phyloP scores from a whole-genome alignment of 2,329 filamentous ascomycete species.

The Hypomyces perniciosus region DNA sequence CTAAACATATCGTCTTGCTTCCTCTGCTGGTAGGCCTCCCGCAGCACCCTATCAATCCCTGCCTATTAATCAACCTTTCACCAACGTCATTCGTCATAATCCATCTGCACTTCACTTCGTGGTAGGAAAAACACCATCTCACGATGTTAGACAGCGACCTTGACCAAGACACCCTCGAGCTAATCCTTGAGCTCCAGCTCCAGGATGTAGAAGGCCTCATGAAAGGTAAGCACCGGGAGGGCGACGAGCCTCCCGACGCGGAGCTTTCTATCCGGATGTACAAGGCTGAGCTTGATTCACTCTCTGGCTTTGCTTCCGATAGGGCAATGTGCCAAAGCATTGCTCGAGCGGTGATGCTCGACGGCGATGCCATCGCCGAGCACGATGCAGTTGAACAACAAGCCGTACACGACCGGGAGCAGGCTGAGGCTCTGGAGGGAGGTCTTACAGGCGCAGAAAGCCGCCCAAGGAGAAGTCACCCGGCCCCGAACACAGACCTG shows the following conservation, averaged over 20 bases:
- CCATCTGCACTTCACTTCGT: no score
- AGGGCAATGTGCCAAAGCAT: constrained; percentile 16
- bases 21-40: no score
- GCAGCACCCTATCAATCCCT: no score
- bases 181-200: constrained; percentile 18
- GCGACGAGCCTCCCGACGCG: constrained; percentile 8
- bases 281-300: constrained; percentile 12
- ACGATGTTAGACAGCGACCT: not conserved
- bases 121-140: not conserved
- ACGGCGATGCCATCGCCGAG: constrained; percentile 12
- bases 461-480: not conserved
- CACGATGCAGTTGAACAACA: constrained; percentile 1
- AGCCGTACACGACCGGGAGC: not conserved
- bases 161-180: constrained; percentile 13
- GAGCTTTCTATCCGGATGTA: constrained; percentile 12
- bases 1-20: no score
- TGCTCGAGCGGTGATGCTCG: constrained; percentile 11
- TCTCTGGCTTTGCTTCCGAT: constrained; percentile 8
- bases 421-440: not conserved
- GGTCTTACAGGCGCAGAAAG: not conserved
- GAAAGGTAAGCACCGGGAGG: constrained; percentile 14
- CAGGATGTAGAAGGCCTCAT: constrained; percentile 11
- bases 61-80: no score
- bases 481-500: not conserved
- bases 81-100: no score